phyloP scores from a whole-genome alignment of 2,329 filamentous ascomycete species.

The Stagonosporopsis rhizophila region DNA sequence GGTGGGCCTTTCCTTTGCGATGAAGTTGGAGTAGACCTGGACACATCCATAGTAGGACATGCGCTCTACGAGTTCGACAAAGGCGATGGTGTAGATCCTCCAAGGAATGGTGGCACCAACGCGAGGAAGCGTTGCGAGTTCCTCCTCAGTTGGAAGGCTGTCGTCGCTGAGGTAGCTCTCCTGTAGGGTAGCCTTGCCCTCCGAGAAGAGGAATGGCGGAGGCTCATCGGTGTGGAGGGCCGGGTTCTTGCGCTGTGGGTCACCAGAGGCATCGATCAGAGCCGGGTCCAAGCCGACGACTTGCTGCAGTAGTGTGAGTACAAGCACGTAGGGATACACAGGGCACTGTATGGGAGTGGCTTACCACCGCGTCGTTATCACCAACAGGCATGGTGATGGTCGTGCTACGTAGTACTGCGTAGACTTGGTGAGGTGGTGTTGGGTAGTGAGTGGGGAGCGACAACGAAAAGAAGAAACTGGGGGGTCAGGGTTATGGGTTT shows the following conservation, averaged over 20 bases:
- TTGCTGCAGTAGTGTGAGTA: conserved; percentile 30
- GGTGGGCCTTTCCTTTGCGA: conserved; percentile 38
- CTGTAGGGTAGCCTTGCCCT: conserved; percentile 50
- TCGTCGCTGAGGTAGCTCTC: conserved; percentile 39
- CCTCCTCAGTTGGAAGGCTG: conserved; percentile 44
- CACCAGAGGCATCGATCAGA: conserved; percentile 43
- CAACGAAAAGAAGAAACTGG: conserved; percentile 24
- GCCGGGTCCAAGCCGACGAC: conserved; percentile 44
- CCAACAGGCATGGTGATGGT: conserved; percentile 36
- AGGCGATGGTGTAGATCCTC: conserved; percentile 45
- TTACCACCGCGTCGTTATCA: conserved; percentile 37
- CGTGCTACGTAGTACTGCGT: conserved; percentile 19
- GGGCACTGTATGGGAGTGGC: conserved; percentile 8
- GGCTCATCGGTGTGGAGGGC: conserved; percentile 31
- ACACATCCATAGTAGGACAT: conserved; percentile 50
- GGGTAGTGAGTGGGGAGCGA: conserved; percentile 16
- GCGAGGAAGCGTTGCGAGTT: conserved; percentile 45
- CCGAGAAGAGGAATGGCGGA: conserved; percentile 39
- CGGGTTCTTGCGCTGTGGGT: conserved; percentile 44
- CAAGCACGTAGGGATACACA: not conserved
- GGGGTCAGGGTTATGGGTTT: conserved; percentile 16
- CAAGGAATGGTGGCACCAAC: conserved; percentile 45
- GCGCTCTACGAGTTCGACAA: conserved; percentile 49
- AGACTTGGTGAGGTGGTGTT: conserved; percentile 13
- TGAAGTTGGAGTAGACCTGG: conserved; percentile 50